These are phyloP conservation scores for Colletotrichum sp. DNA, from an alignment of 2,329 filamentous ascomycete species.

Conservation along the genomic window DNA sequence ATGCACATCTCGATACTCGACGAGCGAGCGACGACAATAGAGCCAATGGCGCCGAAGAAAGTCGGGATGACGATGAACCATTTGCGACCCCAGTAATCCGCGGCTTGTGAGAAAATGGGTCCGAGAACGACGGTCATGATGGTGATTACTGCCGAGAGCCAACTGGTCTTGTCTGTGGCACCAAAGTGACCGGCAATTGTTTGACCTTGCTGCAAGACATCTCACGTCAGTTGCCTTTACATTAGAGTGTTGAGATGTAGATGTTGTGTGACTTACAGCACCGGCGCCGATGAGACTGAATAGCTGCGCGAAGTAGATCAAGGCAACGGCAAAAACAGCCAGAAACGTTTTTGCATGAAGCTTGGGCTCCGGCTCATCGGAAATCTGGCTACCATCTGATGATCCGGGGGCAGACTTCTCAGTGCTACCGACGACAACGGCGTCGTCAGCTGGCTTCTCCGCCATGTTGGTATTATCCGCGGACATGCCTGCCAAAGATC, in stretches of 20 bases:
- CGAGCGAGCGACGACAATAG: slow-evolving; percentile 39
- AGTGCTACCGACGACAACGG: neutral
- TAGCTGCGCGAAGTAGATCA: slow-evolving; percentile 41
- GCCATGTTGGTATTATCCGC: neutral
- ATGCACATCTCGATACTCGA: slow-evolving; percentile 39
- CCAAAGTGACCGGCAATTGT: slow-evolving; percentile 33
- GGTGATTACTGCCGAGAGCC: slow-evolving; percentile 39
- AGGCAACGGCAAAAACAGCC: slow-evolving; percentile 34
- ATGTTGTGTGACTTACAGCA: slow-evolving; percentile 28
- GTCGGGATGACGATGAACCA: slow-evolving; percentile 43
- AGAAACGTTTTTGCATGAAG: slow-evolving; percentile 38
- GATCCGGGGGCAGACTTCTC: neutral
- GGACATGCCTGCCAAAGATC: neutral
- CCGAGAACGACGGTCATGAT: slow-evolving; percentile 28
- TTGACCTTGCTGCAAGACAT: slow-evolving; percentile 34
- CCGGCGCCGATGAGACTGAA: slow-evolving; percentile 38
- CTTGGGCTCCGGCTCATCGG: slow-evolving; percentile 22
- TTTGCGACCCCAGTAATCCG: slow-evolving; percentile 48
- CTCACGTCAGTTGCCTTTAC: neutral
- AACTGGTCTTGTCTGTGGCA: slow-evolving; percentile 28
- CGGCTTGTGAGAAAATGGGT: slow-evolving; percentile 42
- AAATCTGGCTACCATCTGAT: neutral
- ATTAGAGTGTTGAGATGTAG: no score
- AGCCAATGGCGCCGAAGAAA: slow-evolving; percentile 36
- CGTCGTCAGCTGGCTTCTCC: neutral